Base-by-base conservation (phyloP, 2,329 filamentous ascomycete species). In the Pestalotiopsis sp. region DNA sequence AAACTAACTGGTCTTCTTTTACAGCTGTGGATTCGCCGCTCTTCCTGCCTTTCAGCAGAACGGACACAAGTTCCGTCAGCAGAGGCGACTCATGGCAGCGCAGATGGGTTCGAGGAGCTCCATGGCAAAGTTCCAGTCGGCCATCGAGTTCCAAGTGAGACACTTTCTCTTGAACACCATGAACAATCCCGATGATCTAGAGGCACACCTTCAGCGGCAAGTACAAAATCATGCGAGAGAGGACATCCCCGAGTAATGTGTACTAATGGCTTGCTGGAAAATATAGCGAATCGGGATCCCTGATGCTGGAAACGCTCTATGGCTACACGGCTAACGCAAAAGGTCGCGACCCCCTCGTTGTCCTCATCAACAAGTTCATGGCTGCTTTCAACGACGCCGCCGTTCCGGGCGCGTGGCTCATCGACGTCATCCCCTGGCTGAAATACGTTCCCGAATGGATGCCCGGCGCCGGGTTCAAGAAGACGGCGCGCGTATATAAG, bases 11-110 rank as follows among this genome's bases (percentile, higher is more conserved):
- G 27, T 59, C 7, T 17, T 23, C 12, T 11, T 62, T 20, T 12
- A 27, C 49, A 74, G 72, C 69, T 66, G 79, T 9, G 83, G 82
- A 5, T 84, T 77, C 79, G 78, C 78, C 7, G 72, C 82, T 20
- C 69, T 77, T 0, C 69, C 83, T 2, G 76, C 76, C 2, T 67
- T 81, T 20, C 73, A 75, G 25, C 74, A 74, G 13, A 81, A 84
- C 65, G 79, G 79, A 11, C 74, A 78, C 14, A 78, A 73, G 5
- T 81, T 82, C 23, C 78, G 78, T 36, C 75, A 75, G 2, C 79
- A 84, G 61, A 83, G 86, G 12, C 87, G 83, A 72, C 78, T 82
- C 11, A 79, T 84, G 55, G 76, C 79, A 31, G 78, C 79, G n/a
- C 76, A 82, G 13, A 76, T 88, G 5, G 85, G 86, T 0, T 81